These are phyloP conservation scores for Colletotrichum melonis DNA, from an alignment of 2,329 filamentous ascomycete species.

Conservation along the genomic window DNA sequence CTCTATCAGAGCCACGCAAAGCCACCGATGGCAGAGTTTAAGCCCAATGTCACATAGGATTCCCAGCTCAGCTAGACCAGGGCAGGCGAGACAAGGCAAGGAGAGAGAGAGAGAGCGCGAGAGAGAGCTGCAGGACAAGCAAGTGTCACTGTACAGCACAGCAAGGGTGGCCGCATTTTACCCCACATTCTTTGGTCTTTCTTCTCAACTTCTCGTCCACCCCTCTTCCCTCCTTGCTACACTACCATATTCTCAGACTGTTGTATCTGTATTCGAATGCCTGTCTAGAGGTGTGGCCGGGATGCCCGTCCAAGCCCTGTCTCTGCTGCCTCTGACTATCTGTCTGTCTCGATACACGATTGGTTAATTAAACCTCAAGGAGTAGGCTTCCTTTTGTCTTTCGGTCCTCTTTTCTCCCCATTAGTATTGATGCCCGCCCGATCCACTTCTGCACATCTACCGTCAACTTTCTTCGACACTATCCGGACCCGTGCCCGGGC, in stretches of 20 bases:
- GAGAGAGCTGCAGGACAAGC: neutral
- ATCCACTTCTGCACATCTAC: constrained; percentile 20
- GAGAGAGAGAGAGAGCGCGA: neutral
- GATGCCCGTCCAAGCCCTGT: neutral
- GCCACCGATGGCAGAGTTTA: neutral
- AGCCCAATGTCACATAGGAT: neutral
- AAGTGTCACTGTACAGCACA: neutral
- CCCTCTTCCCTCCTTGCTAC: neutral
- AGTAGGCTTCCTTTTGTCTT: constrained; percentile 2
- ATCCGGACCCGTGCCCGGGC: neutral
- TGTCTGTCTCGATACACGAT: neutral
- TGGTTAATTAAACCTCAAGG: neutral
- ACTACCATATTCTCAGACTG: neutral
- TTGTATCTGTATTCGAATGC: too few relatives aligned
- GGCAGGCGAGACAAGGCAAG: neutral
- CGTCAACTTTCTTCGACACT: constrained; percentile 12
- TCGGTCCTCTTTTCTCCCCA: neutral
- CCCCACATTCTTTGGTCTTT: constrained; percentile 12
- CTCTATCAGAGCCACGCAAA: constrained; percentile 14
- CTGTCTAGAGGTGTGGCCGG: neutral
- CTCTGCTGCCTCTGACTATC: neutral
- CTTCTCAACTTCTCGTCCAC: neutral
- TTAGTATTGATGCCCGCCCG: constrained; percentile 5
- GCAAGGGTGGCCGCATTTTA: constrained; percentile 8
- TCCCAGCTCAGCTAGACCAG: neutral